Conservation (phyloP, 331 rosid species). For the Prunus yedoensis region DNA sequence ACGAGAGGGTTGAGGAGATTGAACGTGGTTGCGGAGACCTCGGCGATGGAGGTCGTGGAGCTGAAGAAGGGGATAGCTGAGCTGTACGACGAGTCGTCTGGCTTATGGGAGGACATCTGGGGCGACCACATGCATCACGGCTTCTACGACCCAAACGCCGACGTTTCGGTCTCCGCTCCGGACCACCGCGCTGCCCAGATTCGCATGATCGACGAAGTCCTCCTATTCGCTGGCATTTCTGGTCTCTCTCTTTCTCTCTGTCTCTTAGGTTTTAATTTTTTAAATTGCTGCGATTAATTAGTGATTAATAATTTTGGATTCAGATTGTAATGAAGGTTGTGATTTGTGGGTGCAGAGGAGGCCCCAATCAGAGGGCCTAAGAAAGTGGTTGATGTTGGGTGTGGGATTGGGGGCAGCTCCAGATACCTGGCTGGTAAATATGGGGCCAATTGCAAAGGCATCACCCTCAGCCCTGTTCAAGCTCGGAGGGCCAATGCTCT, state of each 20-base stretch:
- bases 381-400: constrained; percentile 79
- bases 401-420: constrained; percentile 97
- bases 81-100: constrained; percentile 84
- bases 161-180: constrained; percentile 46
- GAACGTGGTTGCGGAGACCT: neutral
- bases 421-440: constrained; percentile 63
- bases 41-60: constrained; percentile 19
- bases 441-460: constrained; percentile 62
- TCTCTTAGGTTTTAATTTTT: too few species aligned
- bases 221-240: constrained; percentile 53
- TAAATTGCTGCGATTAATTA: neutral
- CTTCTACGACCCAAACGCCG: constrained; percentile 53
- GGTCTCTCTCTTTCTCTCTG: constrained; percentile 8
- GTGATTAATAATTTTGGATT: neutral
- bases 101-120: constrained; percentile 82
- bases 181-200: constrained; percentile 84
- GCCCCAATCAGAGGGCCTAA: constrained; percentile 5
- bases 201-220: constrained; percentile 82
- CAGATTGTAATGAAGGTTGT: neutral
- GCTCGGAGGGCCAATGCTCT: constrained; percentile 81
- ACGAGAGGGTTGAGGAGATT: neutral
- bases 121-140: constrained; percentile 99
- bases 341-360: constrained; percentile 20
- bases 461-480: constrained; percentile 87
- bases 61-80: constrained; percentile 70